phyloP scores from a whole-genome alignment of 2,329 filamentous ascomycete species.

The Knoxdaviesia capensis region DNA sequence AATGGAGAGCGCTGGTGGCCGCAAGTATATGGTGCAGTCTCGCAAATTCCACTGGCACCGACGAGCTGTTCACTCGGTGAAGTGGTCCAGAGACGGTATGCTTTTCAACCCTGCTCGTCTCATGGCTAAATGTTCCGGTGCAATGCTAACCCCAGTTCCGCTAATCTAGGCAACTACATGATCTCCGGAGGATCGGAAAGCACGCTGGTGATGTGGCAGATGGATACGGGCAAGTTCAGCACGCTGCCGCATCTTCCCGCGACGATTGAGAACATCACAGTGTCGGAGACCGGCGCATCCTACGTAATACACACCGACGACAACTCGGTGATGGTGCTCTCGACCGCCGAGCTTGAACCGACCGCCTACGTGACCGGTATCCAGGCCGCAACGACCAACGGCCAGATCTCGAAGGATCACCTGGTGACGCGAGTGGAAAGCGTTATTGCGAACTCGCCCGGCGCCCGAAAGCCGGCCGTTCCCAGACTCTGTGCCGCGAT shows the following conservation, averaged over 20 bases:
- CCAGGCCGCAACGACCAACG: slow-evolving; percentile 39
- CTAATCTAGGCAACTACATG: slow-evolving; percentile 57
- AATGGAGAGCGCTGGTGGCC: slow-evolving; percentile 16
- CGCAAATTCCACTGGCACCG: slow-evolving; percentile 83
- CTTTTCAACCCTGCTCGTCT: neutral
- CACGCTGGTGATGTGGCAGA: slow-evolving; percentile 78
- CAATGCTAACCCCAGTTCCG: slow-evolving; percentile 11
- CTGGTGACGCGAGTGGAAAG: slow-evolving; percentile 25
- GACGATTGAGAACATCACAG: slow-evolving; percentile 62
- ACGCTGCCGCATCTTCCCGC: slow-evolving; percentile 81
- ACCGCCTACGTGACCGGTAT: slow-evolving; percentile 70
- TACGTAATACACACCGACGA: slow-evolving; percentile 78
- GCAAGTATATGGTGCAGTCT: slow-evolving; percentile 29
- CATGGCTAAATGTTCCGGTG: neutral
- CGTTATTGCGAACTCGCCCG: slow-evolving; percentile 26
- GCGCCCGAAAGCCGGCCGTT: too few species aligned
- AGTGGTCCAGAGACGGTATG: slow-evolving; percentile 80
- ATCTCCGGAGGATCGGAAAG: slow-evolving; percentile 86
- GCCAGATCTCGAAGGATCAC: slow-evolving; percentile 27
- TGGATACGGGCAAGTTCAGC: slow-evolving; percentile 67
- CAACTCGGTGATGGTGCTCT: slow-evolving; percentile 79
- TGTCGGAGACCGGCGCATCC: slow-evolving; percentile 60
- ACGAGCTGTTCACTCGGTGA: slow-evolving; percentile 60
- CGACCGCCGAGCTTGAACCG: slow-evolving; percentile 73
- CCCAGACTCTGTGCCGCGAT: slow-evolving; percentile 22